Conservation (phyloP, 192 early-diverging fungal species). For the Obelidium mucronatum region DNA sequence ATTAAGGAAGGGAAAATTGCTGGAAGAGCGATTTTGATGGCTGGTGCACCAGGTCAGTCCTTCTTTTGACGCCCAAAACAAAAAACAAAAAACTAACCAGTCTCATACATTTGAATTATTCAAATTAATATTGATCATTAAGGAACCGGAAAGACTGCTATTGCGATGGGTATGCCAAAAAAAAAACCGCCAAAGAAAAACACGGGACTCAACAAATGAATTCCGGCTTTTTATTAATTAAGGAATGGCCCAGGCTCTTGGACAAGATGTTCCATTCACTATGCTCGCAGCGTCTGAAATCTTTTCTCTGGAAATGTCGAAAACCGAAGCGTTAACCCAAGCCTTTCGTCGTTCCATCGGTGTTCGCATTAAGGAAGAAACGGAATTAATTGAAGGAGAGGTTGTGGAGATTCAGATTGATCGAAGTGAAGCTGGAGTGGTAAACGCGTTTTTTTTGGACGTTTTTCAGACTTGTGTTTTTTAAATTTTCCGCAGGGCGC, state of each 20-base stretch:
- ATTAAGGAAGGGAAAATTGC: conserved; percentile 99
- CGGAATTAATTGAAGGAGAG: conserved; percentile 98
- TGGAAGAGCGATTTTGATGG: conserved; percentile 96
- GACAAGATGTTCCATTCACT: conserved; percentile 95
- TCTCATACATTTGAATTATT: background rate
- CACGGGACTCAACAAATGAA: background rate
- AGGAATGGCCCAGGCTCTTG: conserved; percentile 94
- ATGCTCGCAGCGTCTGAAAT: conserved; percentile 98
- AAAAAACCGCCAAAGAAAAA: too few species aligned
- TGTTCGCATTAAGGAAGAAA: conserved; percentile 98
- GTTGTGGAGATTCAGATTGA: conserved; percentile 99
- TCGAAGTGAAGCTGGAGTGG: conserved; percentile 86
- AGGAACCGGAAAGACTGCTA: conserved; percentile 98
- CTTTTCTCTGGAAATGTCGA: conserved; percentile 98
- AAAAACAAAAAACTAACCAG: too few species aligned
- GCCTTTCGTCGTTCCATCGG: conserved; percentile 97
- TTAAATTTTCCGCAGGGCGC: conserved; percentile 65
- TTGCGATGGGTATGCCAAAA: conserved; percentile 94
- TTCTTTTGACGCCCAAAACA: too few species aligned
- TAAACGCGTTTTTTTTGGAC: conserved; percentile 37
- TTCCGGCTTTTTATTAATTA: conserved; percentile 6
- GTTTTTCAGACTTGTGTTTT: background rate
- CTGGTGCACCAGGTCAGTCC: conserved; percentile 78
- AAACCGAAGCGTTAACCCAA: conserved; percentile 97
- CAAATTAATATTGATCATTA: background rate